Evolutionary conservation across 2,329 filamentous ascomycete species (phyloP).

Genomic region (Fusarium concolor): DNA sequence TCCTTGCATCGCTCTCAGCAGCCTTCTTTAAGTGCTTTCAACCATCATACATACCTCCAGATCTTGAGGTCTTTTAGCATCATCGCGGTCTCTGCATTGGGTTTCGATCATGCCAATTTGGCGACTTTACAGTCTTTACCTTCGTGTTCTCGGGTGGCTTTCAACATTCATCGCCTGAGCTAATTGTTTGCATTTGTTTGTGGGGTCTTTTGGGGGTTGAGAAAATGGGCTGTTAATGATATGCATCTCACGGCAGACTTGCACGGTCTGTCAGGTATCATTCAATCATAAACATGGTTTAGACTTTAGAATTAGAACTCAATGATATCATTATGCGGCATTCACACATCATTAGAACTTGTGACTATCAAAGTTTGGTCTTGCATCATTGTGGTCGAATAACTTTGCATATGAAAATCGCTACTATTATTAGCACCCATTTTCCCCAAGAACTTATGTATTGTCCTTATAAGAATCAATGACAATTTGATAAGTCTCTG

Average conservation of each 20-base stretch:
- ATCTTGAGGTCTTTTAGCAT: neutral
- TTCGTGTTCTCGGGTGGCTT: neutral
- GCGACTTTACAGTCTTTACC: neutral
- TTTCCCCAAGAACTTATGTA: neutral
- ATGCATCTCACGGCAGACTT: neutral
- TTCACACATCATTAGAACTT: neutral
- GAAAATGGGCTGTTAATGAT: neutral
- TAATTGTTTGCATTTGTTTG: neutral
- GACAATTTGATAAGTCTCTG: too few relatives aligned
- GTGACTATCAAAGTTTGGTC: neutral
- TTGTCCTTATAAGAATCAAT: too few relatives aligned
- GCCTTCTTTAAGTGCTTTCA: neutral
- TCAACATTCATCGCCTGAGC: neutral
- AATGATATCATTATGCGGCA: neutral
- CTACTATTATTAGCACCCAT: too few relatives aligned
- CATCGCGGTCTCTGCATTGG: neutral
- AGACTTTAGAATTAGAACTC: constrained; percentile 5
- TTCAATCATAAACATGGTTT: neutral
- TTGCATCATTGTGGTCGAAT: too few relatives aligned
- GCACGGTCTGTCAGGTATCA: neutral
- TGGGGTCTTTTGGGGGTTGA: neutral
- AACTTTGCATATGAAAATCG: neutral
- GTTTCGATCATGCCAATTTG: neutral
- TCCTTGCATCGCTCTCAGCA: constrained; percentile 6
- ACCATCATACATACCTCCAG: neutral